Conservation (phyloP, 768 basidiomycete genomes). For the Tricholoma sp. region DNA sequence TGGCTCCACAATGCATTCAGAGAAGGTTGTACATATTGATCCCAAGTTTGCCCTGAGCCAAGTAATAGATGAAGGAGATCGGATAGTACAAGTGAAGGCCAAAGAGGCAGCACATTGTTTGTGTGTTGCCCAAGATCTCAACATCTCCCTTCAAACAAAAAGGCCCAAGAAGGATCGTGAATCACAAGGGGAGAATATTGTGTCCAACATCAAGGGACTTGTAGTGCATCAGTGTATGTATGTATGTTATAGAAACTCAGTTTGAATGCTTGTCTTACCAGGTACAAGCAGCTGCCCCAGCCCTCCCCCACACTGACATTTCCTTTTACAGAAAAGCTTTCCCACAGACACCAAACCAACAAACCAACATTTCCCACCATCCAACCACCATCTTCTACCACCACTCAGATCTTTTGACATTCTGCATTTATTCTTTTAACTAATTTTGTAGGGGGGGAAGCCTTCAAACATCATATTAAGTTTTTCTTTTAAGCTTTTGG, state of each 20-base stretch:
- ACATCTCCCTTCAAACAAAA: neutral
- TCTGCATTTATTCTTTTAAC: too few relatives aligned
- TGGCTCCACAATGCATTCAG: neutral
- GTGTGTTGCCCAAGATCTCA: slow-evolving; percentile 5
- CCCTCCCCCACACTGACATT: too few relatives aligned
- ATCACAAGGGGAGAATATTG: slow-evolving; percentile 6
- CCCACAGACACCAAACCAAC: too few relatives aligned
- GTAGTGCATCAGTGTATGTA: neutral
- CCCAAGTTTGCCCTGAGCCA: neutral
- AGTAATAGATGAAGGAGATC: neutral
- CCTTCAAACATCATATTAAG: too few relatives aligned
- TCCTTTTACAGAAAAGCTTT: too few relatives aligned
- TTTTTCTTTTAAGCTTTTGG: too few relatives aligned
- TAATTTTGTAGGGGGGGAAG: too few relatives aligned
- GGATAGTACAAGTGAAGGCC: neutral
- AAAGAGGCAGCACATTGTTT: slow-evolving; percentile 11
- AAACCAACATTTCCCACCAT: too few relatives aligned
- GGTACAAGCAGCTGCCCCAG: too few relatives aligned
- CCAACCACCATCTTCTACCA: too few relatives aligned
- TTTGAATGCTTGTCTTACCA: neutral
- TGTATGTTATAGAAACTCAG: neutral
- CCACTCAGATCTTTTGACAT: too few relatives aligned
- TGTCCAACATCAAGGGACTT: neutral
- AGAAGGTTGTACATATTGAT: neutral
- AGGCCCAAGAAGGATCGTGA: slow-evolving; percentile 1